Base-by-base conservation (phyloP, 495 filamentous ascomycete species). In the Poronia punctata region DNA sequence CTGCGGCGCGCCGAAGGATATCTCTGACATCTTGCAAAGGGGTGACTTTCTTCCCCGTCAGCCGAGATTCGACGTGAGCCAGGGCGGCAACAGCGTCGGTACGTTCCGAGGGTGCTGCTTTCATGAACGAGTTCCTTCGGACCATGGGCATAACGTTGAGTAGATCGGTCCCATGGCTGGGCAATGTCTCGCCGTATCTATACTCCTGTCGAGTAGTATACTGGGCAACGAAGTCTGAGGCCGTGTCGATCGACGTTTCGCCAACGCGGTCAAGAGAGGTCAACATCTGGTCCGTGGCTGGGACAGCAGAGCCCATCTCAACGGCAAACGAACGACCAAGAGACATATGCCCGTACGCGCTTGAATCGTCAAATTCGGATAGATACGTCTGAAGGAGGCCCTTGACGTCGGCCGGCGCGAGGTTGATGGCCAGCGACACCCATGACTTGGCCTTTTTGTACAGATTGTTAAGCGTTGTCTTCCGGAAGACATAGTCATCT, bases 171-270 rank as follows among this genome's bases (percentile, higher is more conserved):
- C 75, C 73, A 45, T 79, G 71, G 26, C 79, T 78, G 8, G 79
- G 74, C 27, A 82, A 56, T 8, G 78, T 65, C 53, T 94, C 86
- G 10, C 82, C 75, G 45, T 85, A 84, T 20, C 85, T 78, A 57
- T 97, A 97, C 50, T 88, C 88, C 56, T 97, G 93, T 7, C 92
- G 84, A 16, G 85, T 92, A n/a, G 89, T 96, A 54, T 97, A 96
- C 55, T 96, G 87, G 22, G 88, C 85, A 56, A 97, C 82, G 50
- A 98, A 95, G 58, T 95, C 88, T 10, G 90, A 96, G 9, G 87
- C 89, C 10, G 88, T 82, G 51, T 97, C 92, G 46, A 94, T 79
- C 32, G 78, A 78, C 14, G 74, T 76, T 21, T 78, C 74, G 8
- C 80, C 76, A 43, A 85, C 73, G 20, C 65, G 70, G 38, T 94